Evolutionary conservation across 2,329 filamentous ascomycete species (phyloP).

Genomic region (Fusarium nurragi): DNA sequence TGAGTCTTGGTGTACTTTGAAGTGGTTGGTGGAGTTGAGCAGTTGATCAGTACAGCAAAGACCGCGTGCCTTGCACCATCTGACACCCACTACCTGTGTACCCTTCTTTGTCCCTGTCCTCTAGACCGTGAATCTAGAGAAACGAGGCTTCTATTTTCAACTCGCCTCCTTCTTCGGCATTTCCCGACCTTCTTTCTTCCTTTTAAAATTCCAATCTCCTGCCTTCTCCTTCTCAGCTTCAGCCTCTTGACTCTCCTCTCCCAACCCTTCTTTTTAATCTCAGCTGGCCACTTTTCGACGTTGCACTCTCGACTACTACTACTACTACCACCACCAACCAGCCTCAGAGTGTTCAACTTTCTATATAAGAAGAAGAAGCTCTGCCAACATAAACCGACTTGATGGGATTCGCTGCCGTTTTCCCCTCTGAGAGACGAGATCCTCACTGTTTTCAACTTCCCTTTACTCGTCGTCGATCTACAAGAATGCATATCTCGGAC

Average conservation of each 20-base stretch:
- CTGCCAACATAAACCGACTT: background rate
- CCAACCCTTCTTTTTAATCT: conserved; percentile 5
- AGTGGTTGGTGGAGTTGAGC: no score
- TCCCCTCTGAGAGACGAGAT: conserved; percentile 34
- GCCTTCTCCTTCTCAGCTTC: background rate
- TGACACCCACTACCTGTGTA: background rate
- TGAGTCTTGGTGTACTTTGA: background rate
- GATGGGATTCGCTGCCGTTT: conserved; percentile 22
- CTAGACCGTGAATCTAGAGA: conserved; percentile 17
- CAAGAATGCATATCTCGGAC: conserved; percentile 50
- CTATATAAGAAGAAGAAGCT: conserved; percentile 6
- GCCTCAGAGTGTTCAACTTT: background rate
- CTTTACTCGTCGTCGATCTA: conserved; percentile 27
- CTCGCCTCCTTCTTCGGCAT: conserved; percentile 4
- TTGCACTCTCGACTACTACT: background rate
- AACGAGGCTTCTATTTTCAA: conserved; percentile 12
- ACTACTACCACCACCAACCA: background rate
- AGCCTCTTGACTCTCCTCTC: conserved; percentile 19
- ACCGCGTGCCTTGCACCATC: conserved; percentile 12
- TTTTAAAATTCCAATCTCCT: conserved; percentile 10
- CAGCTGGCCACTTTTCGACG: conserved; percentile 6
- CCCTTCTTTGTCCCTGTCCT: conserved; percentile 16
- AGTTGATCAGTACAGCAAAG: no score
- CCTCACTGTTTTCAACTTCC: conserved; percentile 24
- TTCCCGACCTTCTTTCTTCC: conserved; percentile 9